phyloP scores from a whole-genome alignment of 2,329 filamentous ascomycete genomes.

The Coniochaeta sp. region DNA sequence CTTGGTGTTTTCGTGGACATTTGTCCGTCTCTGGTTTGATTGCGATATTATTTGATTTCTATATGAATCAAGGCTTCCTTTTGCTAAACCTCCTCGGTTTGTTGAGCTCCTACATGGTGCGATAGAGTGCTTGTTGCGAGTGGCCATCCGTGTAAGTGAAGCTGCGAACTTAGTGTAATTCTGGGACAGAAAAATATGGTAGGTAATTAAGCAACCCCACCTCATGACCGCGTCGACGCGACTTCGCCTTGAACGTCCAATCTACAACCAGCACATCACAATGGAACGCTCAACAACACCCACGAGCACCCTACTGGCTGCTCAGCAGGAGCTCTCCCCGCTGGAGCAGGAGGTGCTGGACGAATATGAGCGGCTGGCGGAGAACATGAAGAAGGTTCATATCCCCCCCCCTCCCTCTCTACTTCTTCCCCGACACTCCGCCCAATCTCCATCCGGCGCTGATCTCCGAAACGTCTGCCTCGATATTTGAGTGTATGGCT shows the following conservation, averaged over 20 bases:
- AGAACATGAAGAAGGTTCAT: constrained; percentile 80
- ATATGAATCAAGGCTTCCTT: no score
- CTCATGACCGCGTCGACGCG: neutral
- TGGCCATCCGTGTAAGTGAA: neutral
- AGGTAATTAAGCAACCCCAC: neutral
- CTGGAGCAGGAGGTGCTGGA: constrained; percentile 92
- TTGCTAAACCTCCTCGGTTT: no score
- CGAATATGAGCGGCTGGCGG: constrained; percentile 80
- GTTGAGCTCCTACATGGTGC: no score
- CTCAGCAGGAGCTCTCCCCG: constrained; percentile 57
- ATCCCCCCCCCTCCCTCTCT: neutral
- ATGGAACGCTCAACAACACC: neutral
- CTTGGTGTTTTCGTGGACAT: no score
- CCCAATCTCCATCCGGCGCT: neutral
- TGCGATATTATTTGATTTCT: no score
- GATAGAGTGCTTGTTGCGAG: no score
- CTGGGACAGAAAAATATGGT: neutral
- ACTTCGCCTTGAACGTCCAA: neutral
- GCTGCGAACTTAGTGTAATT: neutral
- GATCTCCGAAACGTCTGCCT: no score
- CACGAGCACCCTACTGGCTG: constrained; percentile 19
- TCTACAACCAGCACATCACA: neutral
- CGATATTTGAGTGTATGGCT: no score
- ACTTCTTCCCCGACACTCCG: neutral
- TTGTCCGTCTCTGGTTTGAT: no score